phyloP scores from a whole-genome alignment of 2,329 filamentous ascomycete species.

The Botrytis byssoidea region DNA sequence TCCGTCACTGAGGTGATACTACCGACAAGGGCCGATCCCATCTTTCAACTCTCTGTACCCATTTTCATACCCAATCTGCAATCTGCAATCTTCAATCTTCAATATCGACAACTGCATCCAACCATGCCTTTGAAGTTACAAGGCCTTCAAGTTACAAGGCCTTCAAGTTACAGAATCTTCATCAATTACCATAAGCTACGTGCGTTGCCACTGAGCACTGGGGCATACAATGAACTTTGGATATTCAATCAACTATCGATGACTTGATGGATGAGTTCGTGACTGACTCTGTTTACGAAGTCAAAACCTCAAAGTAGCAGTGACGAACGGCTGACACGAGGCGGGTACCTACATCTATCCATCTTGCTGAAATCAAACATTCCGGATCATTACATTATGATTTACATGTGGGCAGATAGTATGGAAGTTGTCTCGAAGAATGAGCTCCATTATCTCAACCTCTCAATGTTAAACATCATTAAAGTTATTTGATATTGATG shows the following conservation, averaged over 20 bases:
- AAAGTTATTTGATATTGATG: not conserved
- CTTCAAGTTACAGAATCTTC: not conserved
- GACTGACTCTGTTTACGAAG: too few relatives aligned
- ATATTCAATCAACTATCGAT: not conserved
- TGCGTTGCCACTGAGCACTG: not conserved
- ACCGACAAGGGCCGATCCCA: not conserved
- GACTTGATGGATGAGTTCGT: not conserved
- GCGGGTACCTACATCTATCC: not conserved
- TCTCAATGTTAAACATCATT: not conserved
- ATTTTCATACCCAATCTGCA: not conserved
- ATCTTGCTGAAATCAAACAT: not conserved
- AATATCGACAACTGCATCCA: not conserved
- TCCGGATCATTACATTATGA: not conserved
- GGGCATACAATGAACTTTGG: not conserved
- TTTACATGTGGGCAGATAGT: not conserved
- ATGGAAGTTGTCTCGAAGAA: not conserved
- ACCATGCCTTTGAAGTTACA: not conserved
- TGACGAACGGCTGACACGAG: not conserved
- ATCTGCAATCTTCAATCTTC: not conserved
- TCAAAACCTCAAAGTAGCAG: not conserved
- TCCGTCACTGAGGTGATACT: not conserved
- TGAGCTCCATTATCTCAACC: not conserved
- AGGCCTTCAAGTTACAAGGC: too few relatives aligned
- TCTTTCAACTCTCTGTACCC: not conserved
- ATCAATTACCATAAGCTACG: not conserved